Evolutionary conservation across 441 rosid genomes (phyloP).

Genomic region (Kokia cookei): DNA sequence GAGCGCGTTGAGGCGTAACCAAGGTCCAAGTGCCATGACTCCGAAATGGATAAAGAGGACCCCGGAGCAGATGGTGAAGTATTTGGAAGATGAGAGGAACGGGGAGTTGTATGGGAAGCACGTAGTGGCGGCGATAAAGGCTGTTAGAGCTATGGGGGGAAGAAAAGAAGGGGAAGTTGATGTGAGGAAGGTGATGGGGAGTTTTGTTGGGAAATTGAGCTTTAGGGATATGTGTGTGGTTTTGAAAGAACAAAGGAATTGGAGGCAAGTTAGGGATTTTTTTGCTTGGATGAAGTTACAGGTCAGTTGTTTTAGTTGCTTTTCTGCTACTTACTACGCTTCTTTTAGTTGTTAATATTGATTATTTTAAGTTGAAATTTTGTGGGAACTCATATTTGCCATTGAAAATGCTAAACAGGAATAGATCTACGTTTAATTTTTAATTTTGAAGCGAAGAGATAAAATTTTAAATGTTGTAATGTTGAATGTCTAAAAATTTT

Average conservation of each 20-base stretch:
- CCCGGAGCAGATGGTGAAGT: conserved; percentile 91
- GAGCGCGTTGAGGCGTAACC: conserved; percentile 66
- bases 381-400: not conserved
- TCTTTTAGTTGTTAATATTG: not conserved
- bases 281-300: conserved; percentile 95
- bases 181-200: conserved; percentile 65
- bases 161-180: conserved; percentile 41
- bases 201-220: conserved; percentile 66
- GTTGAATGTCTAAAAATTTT: too few relatives aligned
- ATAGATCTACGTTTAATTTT: too few relatives aligned
- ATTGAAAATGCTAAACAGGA: not conserved
- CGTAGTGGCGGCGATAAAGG: conserved; percentile 77
- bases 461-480: too few relatives aligned
- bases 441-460: too few relatives aligned
- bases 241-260: conserved; percentile 75
- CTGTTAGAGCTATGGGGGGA: conserved; percentile 53
- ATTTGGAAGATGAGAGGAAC: conserved; percentile 62
- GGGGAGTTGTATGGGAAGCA: conserved; percentile 81
- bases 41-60: conserved; percentile 86
- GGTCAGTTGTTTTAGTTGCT: conserved; percentile 21
- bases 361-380: not conserved
- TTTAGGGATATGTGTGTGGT: conserved; percentile 93
- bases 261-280: conserved; percentile 79
- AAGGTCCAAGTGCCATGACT: conserved; percentile 65
- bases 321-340: not conserved